phyloP scores from a whole-genome alignment of 176 grass and related monocot genomes.

The Calamus simplicifolius region DNA sequence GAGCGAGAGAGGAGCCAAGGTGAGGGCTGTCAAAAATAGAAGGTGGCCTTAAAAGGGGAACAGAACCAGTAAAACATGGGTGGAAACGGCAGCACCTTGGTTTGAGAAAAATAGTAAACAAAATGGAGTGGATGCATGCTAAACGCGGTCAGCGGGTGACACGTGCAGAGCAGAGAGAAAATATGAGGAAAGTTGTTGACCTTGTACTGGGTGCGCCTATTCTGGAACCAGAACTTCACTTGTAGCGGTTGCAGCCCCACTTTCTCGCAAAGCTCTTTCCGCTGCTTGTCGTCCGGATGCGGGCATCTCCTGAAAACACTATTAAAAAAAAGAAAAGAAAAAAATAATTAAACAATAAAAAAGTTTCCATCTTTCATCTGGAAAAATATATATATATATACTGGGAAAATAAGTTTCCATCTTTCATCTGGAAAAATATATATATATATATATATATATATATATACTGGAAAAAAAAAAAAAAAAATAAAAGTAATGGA shows the following conservation, averaged over 20 bases:
- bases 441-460: no score
- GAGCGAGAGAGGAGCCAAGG: background rate
- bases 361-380: background rate
- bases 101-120: no score
- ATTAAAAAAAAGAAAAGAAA: background rate
- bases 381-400: no score
- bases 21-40: background rate
- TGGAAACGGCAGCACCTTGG: no score
- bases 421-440: no score
- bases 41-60: no score
- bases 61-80: no score
- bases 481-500: background rate
- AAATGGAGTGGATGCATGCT: no score
- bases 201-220: conserved; percentile 27
- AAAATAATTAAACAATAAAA: background rate
- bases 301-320: conserved; percentile 18
- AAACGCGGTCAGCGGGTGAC: background rate
- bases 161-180: background rate
- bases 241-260: conserved; percentile 9
- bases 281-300: conserved; percentile 28
- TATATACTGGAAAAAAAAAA: background rate
- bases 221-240: conserved; percentile 38
- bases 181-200: background rate
- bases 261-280: conserved; percentile 11
- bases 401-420: no score